Evolutionary conservation across 208 protist species (phyloP).

Genomic region (Trypanosoma congolense): DNA sequence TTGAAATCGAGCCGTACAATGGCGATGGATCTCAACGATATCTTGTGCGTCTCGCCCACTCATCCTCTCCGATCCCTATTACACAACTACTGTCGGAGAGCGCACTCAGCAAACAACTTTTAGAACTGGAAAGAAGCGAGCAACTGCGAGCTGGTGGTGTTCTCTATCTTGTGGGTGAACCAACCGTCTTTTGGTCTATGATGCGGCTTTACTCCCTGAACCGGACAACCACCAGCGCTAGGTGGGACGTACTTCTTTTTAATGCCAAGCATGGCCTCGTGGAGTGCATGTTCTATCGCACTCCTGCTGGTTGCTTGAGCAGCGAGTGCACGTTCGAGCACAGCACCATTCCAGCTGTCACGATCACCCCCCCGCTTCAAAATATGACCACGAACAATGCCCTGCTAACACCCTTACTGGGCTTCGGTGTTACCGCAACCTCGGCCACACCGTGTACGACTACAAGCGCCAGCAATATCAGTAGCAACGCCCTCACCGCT

Average conservation of each 20-base stretch:
- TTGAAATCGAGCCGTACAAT: conserved; percentile 24
- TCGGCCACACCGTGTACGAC: too few relatives aligned
- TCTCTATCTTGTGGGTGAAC: conserved; percentile 29
- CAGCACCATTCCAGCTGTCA: conserved; percentile 7
- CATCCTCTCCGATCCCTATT: conserved; percentile 16
- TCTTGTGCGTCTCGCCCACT: conserved; percentile 19
- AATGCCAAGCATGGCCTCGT: conserved; percentile 28
- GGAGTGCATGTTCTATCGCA: conserved; percentile 36
- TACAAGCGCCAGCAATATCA: conserved; percentile 1
- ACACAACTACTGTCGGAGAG: conserved; percentile 19
- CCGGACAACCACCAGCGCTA: conserved; percentile 24
- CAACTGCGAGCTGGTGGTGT: conserved; percentile 28
- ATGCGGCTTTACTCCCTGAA: conserved; percentile 24
- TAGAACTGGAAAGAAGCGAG: conserved; percentile 26
- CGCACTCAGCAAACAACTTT: conserved; percentile 17
- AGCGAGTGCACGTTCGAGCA: conserved; percentile 26
- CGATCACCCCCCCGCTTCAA: conserved; percentile 17
- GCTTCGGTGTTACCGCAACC: conserved; percentile 11
- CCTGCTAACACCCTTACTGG: conserved; percentile 23
- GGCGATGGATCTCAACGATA: conserved; percentile 15
- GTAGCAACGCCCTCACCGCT: neutral
- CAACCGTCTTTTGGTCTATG: conserved; percentile 34
- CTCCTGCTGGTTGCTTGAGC: conserved; percentile 22
- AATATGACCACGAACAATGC: conserved; percentile 36
- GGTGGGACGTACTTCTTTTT: conserved; percentile 30